phyloP scores from a whole-genome alignment of 2,329 filamentous ascomycete genomes.

The Plectosphaerella plurivora region DNA sequence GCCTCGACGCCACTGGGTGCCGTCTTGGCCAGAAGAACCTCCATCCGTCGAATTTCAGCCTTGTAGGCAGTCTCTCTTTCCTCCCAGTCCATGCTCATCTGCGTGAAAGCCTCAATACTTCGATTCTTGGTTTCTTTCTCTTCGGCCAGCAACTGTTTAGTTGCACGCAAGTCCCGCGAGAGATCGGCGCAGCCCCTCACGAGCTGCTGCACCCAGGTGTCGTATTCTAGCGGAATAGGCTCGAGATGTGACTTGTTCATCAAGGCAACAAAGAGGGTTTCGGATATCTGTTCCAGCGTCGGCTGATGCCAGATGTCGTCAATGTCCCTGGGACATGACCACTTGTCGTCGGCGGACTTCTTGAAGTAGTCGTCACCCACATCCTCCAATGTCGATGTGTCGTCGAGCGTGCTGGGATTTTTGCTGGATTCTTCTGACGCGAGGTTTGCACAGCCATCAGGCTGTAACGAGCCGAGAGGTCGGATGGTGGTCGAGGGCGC shows the following conservation, averaged over 20 bases:
- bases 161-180: conserved; percentile 14
- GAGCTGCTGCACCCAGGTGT: conserved; percentile 33
- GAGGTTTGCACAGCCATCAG: background rate
- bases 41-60: conserved; percentile 33
- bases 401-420: too few species aligned
- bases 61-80: conserved; percentile 30
- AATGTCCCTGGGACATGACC: background rate
- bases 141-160: conserved; percentile 6
- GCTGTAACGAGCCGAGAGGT: background rate
- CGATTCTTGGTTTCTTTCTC: conserved; percentile 13
- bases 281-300: conserved; percentile 37
- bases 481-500: background rate
- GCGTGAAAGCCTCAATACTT: conserved; percentile 26
- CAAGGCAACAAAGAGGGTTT: conserved; percentile 34
- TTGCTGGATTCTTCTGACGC: background rate
- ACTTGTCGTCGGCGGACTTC: too few species aligned
- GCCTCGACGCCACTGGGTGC: conserved; percentile 36
- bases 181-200: conserved; percentile 29
- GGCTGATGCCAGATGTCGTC: conserved; percentile 32
- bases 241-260: conserved; percentile 29
- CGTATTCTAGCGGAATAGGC: conserved; percentile 34
- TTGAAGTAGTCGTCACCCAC: too few species aligned
- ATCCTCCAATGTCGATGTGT: too few species aligned
- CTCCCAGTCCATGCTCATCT: conserved; percentile 31
- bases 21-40: conserved; percentile 26